Percentiles rank a stretch among this genome's conserved stretches.
These are phyloP conservation scores for Novymonas esmeraldas DNA, from an alignment of 208 protist genomes.

Conservation along the genomic window DNA sequence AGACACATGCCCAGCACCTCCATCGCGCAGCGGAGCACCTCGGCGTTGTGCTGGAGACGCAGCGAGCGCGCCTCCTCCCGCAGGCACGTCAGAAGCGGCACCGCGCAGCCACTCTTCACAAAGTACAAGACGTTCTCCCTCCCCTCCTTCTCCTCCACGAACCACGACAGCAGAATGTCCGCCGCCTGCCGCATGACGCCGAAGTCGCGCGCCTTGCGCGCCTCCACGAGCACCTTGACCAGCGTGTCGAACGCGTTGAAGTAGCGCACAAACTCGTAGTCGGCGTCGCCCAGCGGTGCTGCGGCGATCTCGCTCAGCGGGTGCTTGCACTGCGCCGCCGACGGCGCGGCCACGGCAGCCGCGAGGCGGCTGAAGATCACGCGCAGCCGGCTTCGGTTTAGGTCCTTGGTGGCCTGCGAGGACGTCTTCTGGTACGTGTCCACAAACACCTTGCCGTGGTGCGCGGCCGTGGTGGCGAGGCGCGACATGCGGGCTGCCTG, in stretches of 20 bases:
- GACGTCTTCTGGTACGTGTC: constrained; percentile 87
- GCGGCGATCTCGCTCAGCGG: constrained; percentile 64
- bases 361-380: constrained; percentile 58
- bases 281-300: constrained; percentile 43
- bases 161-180: constrained; percentile 48
- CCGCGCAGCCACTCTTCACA: constrained; percentile 58
- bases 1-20: constrained; percentile 57
- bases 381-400: constrained; percentile 76
- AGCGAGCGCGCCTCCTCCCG: constrained; percentile 64
- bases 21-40: constrained; percentile 44
- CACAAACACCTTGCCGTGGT: constrained; percentile 63
- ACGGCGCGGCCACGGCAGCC: constrained; percentile 21
- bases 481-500: constrained; percentile 53
- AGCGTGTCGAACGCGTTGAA: constrained; percentile 75
- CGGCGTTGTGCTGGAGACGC: constrained; percentile 40
- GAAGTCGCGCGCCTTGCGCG: constrained; percentile 60
- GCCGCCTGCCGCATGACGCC: constrained; percentile 41
- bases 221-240: constrained; percentile 55
- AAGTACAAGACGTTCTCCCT: constrained; percentile 63
- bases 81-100: constrained; percentile 46
- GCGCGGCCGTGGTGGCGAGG: constrained; percentile 37
- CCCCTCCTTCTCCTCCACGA: constrained; percentile 58
- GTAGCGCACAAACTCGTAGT: constrained; percentile 84
- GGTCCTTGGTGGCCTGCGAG: constrained; percentile 52
- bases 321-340: constrained; percentile 57